Evolutionary conservation across 75 land plant genomes (phyloP).

Genomic region (Selaginella moellendorffii): DNA sequence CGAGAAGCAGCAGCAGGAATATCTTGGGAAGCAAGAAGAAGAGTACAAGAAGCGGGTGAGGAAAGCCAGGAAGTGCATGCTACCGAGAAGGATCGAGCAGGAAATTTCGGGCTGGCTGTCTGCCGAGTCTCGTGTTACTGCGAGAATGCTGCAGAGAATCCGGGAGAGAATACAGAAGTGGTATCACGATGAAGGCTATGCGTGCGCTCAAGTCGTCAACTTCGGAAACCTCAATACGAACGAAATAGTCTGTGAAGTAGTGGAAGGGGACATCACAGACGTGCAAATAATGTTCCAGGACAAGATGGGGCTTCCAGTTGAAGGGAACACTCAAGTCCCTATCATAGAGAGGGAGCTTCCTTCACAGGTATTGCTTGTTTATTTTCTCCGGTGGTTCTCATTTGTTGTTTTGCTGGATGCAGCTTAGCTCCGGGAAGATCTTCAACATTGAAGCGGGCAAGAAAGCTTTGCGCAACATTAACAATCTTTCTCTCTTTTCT

Average conservation of each 20-base stretch:
- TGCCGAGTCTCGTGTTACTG: constrained; percentile 47
- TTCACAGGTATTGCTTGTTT: constrained; percentile 33
- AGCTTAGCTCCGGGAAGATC: constrained; percentile 60
- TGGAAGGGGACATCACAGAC: constrained; percentile 88
- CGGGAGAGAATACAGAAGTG: constrained; percentile 83
- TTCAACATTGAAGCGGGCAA: constrained; percentile 97
- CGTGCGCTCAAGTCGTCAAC: constrained; percentile 92
- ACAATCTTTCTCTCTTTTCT: constrained; percentile 64
- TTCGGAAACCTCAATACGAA: constrained; percentile 89
- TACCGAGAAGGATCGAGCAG: constrained; percentile 39
- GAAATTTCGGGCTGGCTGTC: constrained; percentile 44
- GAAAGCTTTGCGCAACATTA: constrained; percentile 80
- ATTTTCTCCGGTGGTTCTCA: background rate
- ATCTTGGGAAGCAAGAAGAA: background rate
- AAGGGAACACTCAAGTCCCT: constrained; percentile 54
- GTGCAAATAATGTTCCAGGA: constrained; percentile 71
- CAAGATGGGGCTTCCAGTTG: constrained; percentile 75
- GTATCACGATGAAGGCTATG: constrained; percentile 99
- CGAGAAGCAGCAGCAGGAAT: constrained; percentile 31
- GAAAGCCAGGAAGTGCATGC: constrained; percentile 51
- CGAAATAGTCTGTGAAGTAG: constrained; percentile 87
- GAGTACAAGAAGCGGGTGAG: constrained; percentile 54
- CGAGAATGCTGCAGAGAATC: constrained; percentile 65
- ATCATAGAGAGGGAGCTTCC: constrained; percentile 67
- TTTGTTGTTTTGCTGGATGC: constrained; percentile 20